These are phyloP conservation scores for Moesziomyces parantarcticus DNA, from an alignment of 1,284 basidiomycete species.

Conservation along the genomic window DNA sequence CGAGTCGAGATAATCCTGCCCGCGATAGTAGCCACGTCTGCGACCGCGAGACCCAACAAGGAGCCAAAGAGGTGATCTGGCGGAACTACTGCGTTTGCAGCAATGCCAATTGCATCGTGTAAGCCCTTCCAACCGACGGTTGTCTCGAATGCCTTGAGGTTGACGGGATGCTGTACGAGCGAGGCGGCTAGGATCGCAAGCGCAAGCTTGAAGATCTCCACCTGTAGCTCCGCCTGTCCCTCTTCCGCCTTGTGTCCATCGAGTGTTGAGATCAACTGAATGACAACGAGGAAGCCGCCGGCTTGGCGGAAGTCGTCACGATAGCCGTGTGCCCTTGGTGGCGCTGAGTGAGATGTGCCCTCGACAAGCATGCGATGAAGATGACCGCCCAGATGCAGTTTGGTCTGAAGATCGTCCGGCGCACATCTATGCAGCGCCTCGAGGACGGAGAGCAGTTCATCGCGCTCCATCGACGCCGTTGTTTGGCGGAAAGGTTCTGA, in stretches of 20 bases:
- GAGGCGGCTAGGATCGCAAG: conserved; percentile 57
- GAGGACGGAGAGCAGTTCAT: conserved; percentile 41
- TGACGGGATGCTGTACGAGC: conserved; percentile 46
- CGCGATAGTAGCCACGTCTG: conserved; percentile 43
- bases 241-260: conserved; percentile 16
- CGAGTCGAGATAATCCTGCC: conserved; percentile 27
- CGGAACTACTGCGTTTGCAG: conserved; percentile 8
- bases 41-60: conserved; percentile 54
- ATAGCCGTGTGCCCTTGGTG: conserved; percentile 20
- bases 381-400: conserved; percentile 53
- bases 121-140: conserved; percentile 58
- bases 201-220: conserved; percentile 55
- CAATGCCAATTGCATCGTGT: conserved; percentile 26
- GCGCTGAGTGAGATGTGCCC: conserved; percentile 9
- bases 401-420: conserved; percentile 27
- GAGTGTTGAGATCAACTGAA: conserved; percentile 56
- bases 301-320: conserved; percentile 52
- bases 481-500: conserved; percentile 14
- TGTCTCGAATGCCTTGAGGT: conserved; percentile 47
- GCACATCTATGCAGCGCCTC: conserved; percentile 40
- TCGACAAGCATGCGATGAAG: conserved; percentile 52
- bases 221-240: conserved; percentile 16
- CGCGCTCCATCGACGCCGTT: conserved; percentile 21
- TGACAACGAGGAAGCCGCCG: conserved; percentile 59
- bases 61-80: conserved; percentile 41